Base-by-base conservation (phyloP, 495 filamentous ascomycete genomes). In the Parathielavia hyrcaniae region DNA sequence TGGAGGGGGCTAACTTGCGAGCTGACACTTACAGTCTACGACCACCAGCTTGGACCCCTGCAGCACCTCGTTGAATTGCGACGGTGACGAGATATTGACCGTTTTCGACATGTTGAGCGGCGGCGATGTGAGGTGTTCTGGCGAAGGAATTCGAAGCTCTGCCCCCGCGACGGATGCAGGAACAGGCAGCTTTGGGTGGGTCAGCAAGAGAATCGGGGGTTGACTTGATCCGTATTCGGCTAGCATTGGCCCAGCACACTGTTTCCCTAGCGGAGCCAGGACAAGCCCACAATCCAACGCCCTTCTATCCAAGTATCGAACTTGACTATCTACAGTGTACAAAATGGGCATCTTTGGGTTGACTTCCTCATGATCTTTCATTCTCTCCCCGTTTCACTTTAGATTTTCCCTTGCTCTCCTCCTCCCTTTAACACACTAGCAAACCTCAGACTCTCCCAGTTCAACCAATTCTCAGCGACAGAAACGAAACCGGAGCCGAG, bases 1-100 rank as follows among this genome's bases (percentile, higher is more conserved):
- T 54, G 22, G 19, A 23, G 50, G 40, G 39, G n/a, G 13, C 22
- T n/a, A 19, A 22, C 47, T 16, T 14, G 39, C 36, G 34, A 12
- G 17, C 36, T 10, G 40, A 49, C 39, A 79, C 89, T 83, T 74
- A 95, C 90, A 97, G 75, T 95, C 86, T 62, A 84, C 82, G 45
- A 96, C 85, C 35, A 96, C 87, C 55, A 95, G 80, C 47, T 74
- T 81, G 22, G 85, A 87, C 39, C 77, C 79, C 43, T 77, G 77
- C 50, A 96, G 75, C 50, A 95, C 69, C 19, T 78, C 71, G 67
- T 69, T 83, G 65, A 96, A 86, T 64, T 95, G 86, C 61, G 79
- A 77, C 19, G 80, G 71, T 13, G 89, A 92, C 55, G 79, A 71
- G 49, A 96, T 91, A 36, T 83, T 76, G 55, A 90, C 77, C 38